phyloP scores from a whole-genome alignment of 2,329 filamentous ascomycete species.

The Nigrospora osmanthi region DNA sequence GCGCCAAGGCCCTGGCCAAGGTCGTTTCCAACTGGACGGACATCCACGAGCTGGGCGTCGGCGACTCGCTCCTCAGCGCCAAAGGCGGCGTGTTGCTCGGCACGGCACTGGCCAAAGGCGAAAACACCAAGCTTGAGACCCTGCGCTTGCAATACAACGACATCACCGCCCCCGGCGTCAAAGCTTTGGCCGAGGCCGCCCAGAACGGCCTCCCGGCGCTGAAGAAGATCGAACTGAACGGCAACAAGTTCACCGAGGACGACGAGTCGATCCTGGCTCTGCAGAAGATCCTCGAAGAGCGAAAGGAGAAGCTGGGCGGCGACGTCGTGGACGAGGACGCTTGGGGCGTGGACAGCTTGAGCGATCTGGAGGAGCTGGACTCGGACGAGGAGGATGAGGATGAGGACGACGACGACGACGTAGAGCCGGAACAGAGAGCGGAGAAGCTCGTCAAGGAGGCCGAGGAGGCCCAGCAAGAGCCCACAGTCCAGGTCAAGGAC shows the following conservation, averaged over 20 bases:
- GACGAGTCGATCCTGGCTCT: constrained; percentile 64
- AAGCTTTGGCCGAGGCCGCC: constrained; percentile 61
- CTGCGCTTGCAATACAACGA: constrained; percentile 91
- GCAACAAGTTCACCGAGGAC: constrained; percentile 89
- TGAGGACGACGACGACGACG: constrained; percentile 59
- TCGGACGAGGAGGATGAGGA: constrained; percentile 63
- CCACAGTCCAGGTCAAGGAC: constrained; percentile 62
- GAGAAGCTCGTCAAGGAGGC: constrained; percentile 65
- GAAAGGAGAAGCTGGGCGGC: constrained; percentile 67
- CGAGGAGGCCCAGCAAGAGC: constrained; percentile 65
- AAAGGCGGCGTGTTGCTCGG: constrained; percentile 71
- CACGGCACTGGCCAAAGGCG: constrained; percentile 63
- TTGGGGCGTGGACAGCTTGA: constrained; percentile 80
- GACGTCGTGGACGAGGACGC: constrained; percentile 65
- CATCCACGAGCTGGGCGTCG: constrained; percentile 77
- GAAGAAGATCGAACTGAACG: constrained; percentile 86
- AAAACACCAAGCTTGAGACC: constrained; percentile 72
- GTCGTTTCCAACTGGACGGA: constrained; percentile 68
- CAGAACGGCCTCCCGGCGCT: constrained; percentile 64
- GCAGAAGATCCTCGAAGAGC: constrained; percentile 63
- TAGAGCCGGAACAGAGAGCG: constrained; percentile 53
- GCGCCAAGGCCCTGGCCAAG: constrained; percentile 69
- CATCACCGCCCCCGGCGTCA: constrained; percentile 69
- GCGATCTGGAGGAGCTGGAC: constrained; percentile 72
- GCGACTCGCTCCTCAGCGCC: constrained; percentile 76